Conservation (phyloP, 768 basidiomycete species). For the Boletellus ananiceps region DNA sequence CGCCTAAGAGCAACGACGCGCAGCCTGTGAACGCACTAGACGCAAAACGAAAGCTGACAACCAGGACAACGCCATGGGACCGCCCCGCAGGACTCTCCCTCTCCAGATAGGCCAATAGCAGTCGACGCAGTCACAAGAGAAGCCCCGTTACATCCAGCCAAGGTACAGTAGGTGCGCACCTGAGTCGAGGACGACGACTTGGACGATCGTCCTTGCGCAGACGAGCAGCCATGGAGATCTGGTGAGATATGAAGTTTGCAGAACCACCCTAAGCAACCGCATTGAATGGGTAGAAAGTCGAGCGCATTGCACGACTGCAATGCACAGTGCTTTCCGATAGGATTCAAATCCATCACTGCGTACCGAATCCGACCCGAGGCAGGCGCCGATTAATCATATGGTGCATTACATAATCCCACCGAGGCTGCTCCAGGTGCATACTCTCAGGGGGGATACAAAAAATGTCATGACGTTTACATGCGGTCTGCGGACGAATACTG, state of each 20-base stretch:
- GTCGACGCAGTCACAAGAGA: slow-evolving; percentile 43
- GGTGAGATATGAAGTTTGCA: slow-evolving; percentile 61
- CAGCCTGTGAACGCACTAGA: slow-evolving; percentile 40
- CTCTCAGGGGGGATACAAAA: slow-evolving; percentile 11
- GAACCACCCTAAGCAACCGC: slow-evolving; percentile 54
- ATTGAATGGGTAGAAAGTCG: slow-evolving; percentile 77
- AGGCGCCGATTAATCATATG: too few species aligned
- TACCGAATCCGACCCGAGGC: too few species aligned
- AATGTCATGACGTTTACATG: slow-evolving; percentile 5
- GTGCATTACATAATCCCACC: slow-evolving; percentile 7
- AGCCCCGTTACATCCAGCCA: slow-evolving; percentile 49
- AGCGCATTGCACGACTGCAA: slow-evolving; percentile 51
- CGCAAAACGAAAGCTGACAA: slow-evolving; percentile 61
- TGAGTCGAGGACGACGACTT: slow-evolving; percentile 6
- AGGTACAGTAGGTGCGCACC: slow-evolving; percentile 46
- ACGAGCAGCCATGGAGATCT: slow-evolving; percentile 55
- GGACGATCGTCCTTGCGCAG: neutral
- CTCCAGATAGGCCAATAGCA: slow-evolving; percentile 7
- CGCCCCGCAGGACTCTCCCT: neutral
- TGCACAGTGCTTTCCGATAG: slow-evolving; percentile 66
- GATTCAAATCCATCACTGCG: slow-evolving; percentile 38
- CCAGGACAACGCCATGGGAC: slow-evolving; percentile 40
- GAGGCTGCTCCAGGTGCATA: too few species aligned
- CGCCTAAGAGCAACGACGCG: slow-evolving; percentile 1
- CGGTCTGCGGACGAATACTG: slow-evolving; percentile 3